Evolutionary conservation across 2,329 filamentous ascomycete species (phyloP).

Genomic region (Aspergillus tubingensis): DNA sequence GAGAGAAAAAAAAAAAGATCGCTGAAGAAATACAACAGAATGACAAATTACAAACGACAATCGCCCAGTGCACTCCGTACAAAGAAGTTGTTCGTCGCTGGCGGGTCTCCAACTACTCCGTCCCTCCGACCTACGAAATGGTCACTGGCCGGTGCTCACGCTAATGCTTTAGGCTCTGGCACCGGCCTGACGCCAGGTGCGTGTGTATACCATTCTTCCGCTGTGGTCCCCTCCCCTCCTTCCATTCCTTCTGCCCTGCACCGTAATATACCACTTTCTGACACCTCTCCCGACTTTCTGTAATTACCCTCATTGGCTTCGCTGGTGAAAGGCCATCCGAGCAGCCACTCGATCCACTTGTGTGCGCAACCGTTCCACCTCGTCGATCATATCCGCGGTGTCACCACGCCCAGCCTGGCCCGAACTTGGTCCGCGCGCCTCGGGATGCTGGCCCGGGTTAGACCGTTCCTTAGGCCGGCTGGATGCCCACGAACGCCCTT

Average conservation of each 20-base stretch:
- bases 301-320: constrained; percentile 11
- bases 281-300: background rate
- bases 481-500: constrained; percentile 24
- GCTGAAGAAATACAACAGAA: background rate
- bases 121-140: constrained; percentile 2
- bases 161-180: constrained; percentile 17
- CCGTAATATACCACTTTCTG: constrained; percentile 1
- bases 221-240: background rate
- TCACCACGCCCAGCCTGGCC: constrained; percentile 27
- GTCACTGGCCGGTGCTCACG: constrained; percentile 18
- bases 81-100: constrained; percentile 1
- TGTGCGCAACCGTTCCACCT: constrained; percentile 37
- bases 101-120: background rate
- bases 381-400: constrained; percentile 36
- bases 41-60: background rate
- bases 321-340: constrained; percentile 28
- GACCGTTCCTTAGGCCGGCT: constrained; percentile 22
- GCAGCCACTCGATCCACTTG: constrained; percentile 39
- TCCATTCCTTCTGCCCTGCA: constrained; percentile 1
- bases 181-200: constrained; percentile 17
- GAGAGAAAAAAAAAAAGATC: background rate
- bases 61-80: background rate
- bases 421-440: constrained; percentile 25
- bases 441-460: constrained; percentile 27
- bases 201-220: constrained; percentile 16